These are phyloP conservation scores for Neophaeococcomyces aloes DNA, from an alignment of 2,329 filamentous ascomycete species.

Conservation along the genomic window DNA sequence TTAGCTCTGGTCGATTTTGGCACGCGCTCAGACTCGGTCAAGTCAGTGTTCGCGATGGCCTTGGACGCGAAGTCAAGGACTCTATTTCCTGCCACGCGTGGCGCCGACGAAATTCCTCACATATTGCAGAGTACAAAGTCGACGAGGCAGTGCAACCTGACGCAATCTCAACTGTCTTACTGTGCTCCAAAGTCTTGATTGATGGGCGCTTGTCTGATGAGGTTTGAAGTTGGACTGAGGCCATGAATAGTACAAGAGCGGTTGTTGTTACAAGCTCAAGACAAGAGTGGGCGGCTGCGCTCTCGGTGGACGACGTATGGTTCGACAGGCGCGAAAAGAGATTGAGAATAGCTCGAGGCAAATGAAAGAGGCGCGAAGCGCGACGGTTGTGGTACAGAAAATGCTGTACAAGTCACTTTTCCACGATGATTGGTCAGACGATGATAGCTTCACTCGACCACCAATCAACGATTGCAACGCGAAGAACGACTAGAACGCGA, in stretches of 20 bases:
- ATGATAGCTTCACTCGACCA: too few species aligned
- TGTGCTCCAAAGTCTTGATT: background rate
- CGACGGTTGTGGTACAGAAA: background rate
- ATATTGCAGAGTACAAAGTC: background rate
- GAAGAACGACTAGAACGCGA: slow-evolving; percentile 3
- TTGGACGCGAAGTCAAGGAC: slow-evolving; percentile 4
- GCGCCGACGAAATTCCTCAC: slow-evolving; percentile 2
- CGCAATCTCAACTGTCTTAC: slow-evolving; percentile 5
- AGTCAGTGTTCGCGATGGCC: background rate
- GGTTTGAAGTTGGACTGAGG: slow-evolving; percentile 1
- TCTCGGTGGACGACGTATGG: background rate
- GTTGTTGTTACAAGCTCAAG: background rate
- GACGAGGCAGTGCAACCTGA: background rate
- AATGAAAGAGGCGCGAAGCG: slow-evolving; percentile 11
- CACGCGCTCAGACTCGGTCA: slow-evolving; percentile 1
- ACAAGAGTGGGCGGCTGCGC: slow-evolving; percentile 2
- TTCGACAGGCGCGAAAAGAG: slow-evolving; percentile 10
- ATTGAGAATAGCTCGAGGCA: slow-evolving; percentile 12
- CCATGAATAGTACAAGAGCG: slow-evolving; percentile 5
- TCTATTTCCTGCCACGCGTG: slow-evolving; percentile 5
- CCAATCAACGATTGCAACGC: slow-evolving; percentile 6
- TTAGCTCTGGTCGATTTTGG: background rate
- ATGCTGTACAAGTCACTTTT: background rate
- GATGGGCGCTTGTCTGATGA: slow-evolving; percentile 4
- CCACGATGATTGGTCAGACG: slow-evolving; percentile 14